phyloP scores from a whole-genome alignment of 2,329 filamentous ascomycete genomes.

The Amauroascus niger region DNA sequence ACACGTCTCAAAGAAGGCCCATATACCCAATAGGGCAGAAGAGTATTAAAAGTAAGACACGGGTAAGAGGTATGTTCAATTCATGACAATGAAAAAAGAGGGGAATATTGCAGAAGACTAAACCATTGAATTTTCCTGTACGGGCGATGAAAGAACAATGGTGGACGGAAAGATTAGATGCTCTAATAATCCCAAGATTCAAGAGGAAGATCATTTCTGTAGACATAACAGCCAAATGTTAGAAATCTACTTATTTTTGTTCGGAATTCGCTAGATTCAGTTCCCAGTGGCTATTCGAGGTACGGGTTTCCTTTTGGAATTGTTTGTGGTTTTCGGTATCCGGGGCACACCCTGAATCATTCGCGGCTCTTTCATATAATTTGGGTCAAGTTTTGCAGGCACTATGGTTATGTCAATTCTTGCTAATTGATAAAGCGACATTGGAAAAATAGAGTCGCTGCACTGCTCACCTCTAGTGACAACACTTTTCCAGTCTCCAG shows the following conservation, averaged over 20 bases:
- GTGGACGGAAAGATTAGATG: background rate
- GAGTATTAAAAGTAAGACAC: background rate
- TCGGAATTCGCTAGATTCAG: background rate
- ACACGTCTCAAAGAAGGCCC: background rate
- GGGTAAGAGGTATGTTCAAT: background rate
- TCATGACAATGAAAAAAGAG: background rate
- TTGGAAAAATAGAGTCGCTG: background rate
- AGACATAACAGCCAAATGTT: background rate
- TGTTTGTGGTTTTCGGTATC: constrained; percentile 40
- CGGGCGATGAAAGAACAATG: background rate
- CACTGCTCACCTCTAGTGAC: constrained; percentile 40
- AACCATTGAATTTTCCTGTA: background rate
- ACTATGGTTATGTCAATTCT: constrained; percentile 48
- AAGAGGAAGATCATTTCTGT: background rate
- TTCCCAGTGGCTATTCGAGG: constrained; percentile 31
- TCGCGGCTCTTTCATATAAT: constrained; percentile 83
- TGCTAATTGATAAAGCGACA: no score
- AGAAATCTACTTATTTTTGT: background rate
- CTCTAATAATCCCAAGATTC: background rate
- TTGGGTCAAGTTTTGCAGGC: constrained; percentile 73
- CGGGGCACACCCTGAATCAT: constrained; percentile 79
- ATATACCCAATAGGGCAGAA: background rate
- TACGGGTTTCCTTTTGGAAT: constrained; percentile 35
- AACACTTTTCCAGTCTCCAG: constrained; percentile 45
- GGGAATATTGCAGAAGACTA: background rate